These are phyloP conservation scores for Aspergillus affinis DNA, from an alignment of 495 filamentous ascomycete genomes.

Conservation along the genomic window DNA sequence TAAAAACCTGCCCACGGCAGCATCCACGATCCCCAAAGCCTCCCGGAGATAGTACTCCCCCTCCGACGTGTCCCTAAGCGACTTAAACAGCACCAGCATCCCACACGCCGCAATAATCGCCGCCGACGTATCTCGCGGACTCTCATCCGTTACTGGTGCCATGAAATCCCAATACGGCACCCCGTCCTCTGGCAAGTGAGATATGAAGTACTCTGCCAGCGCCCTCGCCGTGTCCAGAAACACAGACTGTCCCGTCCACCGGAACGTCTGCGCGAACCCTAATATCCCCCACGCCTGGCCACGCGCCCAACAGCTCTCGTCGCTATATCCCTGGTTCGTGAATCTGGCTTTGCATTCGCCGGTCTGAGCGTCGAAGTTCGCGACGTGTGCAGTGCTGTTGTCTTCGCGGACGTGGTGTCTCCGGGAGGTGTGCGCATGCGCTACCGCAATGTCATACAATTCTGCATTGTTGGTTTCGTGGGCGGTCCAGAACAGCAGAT, in stretches of 20 bases:
- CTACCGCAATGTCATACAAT: slow-evolving; percentile 33
- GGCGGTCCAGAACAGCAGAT: slow-evolving; percentile 45
- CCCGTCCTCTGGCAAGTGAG: slow-evolving; percentile 26
- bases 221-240: slow-evolving; percentile 36
- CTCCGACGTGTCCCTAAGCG: slow-evolving; percentile 4
- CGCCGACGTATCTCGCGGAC: slow-evolving; percentile 40
- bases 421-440: slow-evolving; percentile 36
- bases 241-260: slow-evolving; percentile 34
- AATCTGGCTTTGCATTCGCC: slow-evolving; percentile 31
- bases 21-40: slow-evolving; percentile 34
- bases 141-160: slow-evolving; percentile 25
- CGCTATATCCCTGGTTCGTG: slow-evolving; percentile 42
- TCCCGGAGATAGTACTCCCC: slow-evolving; percentile 24
- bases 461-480: slow-evolving; percentile 27
- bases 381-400: slow-evolving; percentile 37
- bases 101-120: slow-evolving; percentile 45
- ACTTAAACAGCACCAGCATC: slow-evolving; percentile 38
- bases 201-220: slow-evolving; percentile 39
- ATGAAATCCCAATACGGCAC: slow-evolving; percentile 47
- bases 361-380: slow-evolving; percentile 36
- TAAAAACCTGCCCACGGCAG: slow-evolving; percentile 26
- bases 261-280: slow-evolving; percentile 43
- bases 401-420: slow-evolving; percentile 37
- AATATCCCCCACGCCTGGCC: slow-evolving; percentile 49
- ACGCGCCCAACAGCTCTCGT: slow-evolving; percentile 43